Base-by-base conservation (phyloP, 2,329 filamentous ascomycete genomes). In the Fusarium algeriense region DNA sequence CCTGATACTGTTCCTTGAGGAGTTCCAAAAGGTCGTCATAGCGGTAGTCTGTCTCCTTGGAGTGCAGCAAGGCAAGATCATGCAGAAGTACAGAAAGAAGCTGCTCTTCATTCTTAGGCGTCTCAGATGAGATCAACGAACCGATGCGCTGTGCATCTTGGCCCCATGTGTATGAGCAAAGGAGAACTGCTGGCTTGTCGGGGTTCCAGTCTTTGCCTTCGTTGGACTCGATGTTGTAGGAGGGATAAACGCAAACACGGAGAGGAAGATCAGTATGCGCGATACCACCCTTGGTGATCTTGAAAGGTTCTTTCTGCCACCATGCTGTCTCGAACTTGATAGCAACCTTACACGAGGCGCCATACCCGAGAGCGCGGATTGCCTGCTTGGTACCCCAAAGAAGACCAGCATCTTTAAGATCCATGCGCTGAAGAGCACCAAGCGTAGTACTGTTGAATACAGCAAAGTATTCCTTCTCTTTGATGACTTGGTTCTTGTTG, bases 301-400 rank as follows among this genome's bases (percentile, higher is more conserved):
- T 46, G 17, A 71, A 69, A 0, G 60, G 60, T 0, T 28, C 37
- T 8, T 60, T 11, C 20, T 71, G 63, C 73, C 73, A 77, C 77
- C 77, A 80, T 2, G 77, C 65, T 1, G 72, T 70, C 52, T 77
- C 75, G 57, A 83, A 84, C 40, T 80, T 81, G 26, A 80, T 71
- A 1, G 63, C 79, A 3, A 80, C 76, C 46, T 80, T 80, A 4
- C 67, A 67, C 0, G 77, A 74, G 0, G 75, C 74, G 5, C 78
- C 78, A 12, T 80, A 79, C 7, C 76, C 76, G 15, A 80, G 63
- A 7, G 73, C 70, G 10, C 79, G 72, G 6, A 80, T 80, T 0
- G 79, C 79, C 4, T 71, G 71, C 38, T 79, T 78, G 1, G 75
- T 74, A 2, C 71, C 75, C 65, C 77, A 80, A 3, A 64, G 66